Conservation (phyloP, 1,284 basidiomycete genomes). For the Malassezia psittaci region DNA sequence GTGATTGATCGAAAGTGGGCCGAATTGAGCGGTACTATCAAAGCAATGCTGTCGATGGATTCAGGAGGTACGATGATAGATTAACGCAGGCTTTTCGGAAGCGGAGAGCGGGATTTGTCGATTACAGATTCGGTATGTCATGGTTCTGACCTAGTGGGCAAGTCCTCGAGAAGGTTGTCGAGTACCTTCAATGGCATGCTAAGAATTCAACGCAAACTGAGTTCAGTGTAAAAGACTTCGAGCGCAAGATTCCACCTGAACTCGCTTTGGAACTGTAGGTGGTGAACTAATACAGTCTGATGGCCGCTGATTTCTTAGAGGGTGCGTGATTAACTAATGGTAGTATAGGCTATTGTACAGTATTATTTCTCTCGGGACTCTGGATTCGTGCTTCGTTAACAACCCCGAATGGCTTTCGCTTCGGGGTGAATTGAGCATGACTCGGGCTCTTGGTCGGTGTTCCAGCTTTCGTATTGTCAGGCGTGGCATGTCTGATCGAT, state of each 20-base stretch:
- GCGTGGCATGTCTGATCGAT: no score
- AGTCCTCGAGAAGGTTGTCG: constrained; percentile 68
- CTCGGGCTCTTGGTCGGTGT: neutral
- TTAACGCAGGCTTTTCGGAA: constrained; percentile 49
- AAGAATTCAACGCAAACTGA: constrained; percentile 58
- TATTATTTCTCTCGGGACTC: constrained; percentile 29
- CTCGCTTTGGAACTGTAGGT: constrained; percentile 70
- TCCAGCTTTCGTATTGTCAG: neutral
- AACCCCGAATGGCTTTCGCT: constrained; percentile 22
- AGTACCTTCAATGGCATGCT: constrained; percentile 69
- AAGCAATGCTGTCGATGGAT: constrained; percentile 31
- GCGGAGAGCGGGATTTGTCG: constrained; percentile 48
- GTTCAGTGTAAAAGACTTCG: constrained; percentile 67
- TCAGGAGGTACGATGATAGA: constrained; percentile 17
- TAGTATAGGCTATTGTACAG: constrained; percentile 6
- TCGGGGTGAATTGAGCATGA: constrained; percentile 10
- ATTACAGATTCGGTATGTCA: constrained; percentile 49
- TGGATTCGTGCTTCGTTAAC: constrained; percentile 27
- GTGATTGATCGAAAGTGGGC: constrained; percentile 26
- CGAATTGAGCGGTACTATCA: constrained; percentile 27
- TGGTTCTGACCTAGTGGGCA: constrained; percentile 53
- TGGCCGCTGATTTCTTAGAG: constrained; percentile 42
- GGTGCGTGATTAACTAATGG: constrained; percentile 12
- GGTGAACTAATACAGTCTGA: constrained; percentile 42
- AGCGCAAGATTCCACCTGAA: constrained; percentile 66